Percentiles rank a stretch among this genome's conserved stretches.
Conservation (phyloP, 352 stramenopile species). For the Phytophthora pistaciae region DNA sequence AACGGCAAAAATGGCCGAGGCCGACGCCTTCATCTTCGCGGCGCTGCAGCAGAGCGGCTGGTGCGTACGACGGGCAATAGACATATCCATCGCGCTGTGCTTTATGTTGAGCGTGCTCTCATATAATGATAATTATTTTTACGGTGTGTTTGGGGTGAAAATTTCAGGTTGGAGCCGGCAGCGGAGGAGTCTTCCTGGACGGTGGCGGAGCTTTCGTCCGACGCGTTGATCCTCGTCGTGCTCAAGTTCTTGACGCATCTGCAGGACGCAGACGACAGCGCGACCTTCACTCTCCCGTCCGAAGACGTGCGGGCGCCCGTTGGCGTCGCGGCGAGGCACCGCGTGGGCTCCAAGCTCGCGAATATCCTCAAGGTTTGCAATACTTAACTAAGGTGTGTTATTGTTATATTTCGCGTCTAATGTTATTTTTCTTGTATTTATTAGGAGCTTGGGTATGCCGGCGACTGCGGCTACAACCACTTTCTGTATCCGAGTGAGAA, state of each 20-base stretch:
- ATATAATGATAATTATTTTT: not conserved
- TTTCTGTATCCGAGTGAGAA: slow-evolving; percentile 90
- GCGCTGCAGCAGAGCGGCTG: slow-evolving; percentile 62
- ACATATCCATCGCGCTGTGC: not conserved
- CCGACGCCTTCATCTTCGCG: slow-evolving; percentile 54
- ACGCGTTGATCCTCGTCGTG: slow-evolving; percentile 58
- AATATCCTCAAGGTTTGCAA: slow-evolving; percentile 74
- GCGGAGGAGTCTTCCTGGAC: slow-evolving; percentile 17
- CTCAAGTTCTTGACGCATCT: slow-evolving; percentile 52
- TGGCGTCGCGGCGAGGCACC: slow-evolving; percentile 79
- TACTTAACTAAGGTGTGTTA: not conserved
- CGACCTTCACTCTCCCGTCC: slow-evolving; percentile 39
- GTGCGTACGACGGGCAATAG: slow-evolving; percentile 20
- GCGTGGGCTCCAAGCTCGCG: slow-evolving; percentile 76
- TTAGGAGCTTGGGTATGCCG: slow-evolving; percentile 81
- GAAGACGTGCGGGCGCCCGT: slow-evolving; percentile 31
- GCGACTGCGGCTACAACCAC: slow-evolving; percentile 91
- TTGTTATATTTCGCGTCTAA: slow-evolving; percentile 6
- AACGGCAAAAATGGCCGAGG: slow-evolving; percentile 43
- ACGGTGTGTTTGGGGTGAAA: not conserved
- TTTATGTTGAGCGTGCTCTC: not conserved
- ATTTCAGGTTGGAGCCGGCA: slow-evolving; percentile 26
- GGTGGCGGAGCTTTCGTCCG: slow-evolving; percentile 47
- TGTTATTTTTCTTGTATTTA: slow-evolving; percentile 7
- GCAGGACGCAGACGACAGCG: slow-evolving; percentile 31